These are phyloP conservation scores for Petasospora rhodanensis DNA, from an alignment of 1,139 yeast genomes.

Conservation along the genomic window DNA sequence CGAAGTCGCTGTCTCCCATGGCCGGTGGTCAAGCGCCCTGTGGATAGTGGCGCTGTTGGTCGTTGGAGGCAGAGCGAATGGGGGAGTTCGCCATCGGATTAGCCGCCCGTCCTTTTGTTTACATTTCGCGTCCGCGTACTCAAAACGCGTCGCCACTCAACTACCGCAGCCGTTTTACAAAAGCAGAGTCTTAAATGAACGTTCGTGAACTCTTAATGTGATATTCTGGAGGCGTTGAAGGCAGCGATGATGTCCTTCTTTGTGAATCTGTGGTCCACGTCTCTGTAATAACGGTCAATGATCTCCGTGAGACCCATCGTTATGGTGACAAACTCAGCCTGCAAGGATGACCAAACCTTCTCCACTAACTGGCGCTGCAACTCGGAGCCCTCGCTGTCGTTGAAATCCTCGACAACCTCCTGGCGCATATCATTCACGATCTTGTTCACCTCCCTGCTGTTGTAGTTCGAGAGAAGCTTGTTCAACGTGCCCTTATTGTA, in stretches of 20 bases:
- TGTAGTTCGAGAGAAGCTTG: slow-evolving; percentile 51
- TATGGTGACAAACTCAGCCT: slow-evolving; percentile 43
- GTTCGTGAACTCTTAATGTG: no score
- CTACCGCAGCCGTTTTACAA: no score
- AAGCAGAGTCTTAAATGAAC: no score
- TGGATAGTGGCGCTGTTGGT: no score
- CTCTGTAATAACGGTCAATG: slow-evolving; percentile 41
- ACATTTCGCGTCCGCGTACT: no score
- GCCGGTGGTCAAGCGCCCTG: no score
- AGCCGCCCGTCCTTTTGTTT: no score
- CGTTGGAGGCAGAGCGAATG: no score
- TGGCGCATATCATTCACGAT: slow-evolving; percentile 54
- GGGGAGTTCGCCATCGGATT: no score
- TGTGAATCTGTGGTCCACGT: slow-evolving; percentile 35
- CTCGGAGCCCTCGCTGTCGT: slow-evolving; percentile 29
- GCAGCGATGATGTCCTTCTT: slow-evolving; percentile 40
- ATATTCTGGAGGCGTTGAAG: slow-evolving; percentile 32
- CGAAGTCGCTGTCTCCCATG: slow-evolving; percentile 22
- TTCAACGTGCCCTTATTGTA: slow-evolving; percentile 57
- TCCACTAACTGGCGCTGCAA: slow-evolving; percentile 35
- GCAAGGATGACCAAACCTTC: slow-evolving; percentile 49
- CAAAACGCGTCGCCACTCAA: no score
- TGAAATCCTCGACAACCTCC: slow-evolving; percentile 58
- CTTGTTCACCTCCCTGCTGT: slow-evolving; percentile 51
- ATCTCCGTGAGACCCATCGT: slow-evolving; percentile 37